Conservation (phyloP, 2,329 filamentous ascomycete species). For the Chrysoporthe puriensis region DNA sequence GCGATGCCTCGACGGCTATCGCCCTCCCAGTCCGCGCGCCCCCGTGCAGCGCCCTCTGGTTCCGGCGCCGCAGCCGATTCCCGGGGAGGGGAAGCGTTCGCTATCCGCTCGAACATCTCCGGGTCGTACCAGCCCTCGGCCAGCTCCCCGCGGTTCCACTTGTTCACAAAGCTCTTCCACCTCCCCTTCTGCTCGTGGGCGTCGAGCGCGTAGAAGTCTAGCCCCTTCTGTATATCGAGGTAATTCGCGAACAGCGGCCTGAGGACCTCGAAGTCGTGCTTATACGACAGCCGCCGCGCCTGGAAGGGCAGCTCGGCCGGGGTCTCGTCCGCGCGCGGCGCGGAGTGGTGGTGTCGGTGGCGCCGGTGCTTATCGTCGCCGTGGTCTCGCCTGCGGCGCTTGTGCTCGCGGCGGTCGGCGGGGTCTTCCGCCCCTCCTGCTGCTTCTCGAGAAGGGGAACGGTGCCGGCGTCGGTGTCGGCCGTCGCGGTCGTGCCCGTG, state of each 20-base stretch:
- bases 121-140: slow-evolving; percentile 94
- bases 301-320: slow-evolving; percentile 62
- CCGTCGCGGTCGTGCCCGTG: slow-evolving; percentile 5
- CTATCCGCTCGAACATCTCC: slow-evolving; percentile 55
- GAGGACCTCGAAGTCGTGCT: slow-evolving; percentile 68
- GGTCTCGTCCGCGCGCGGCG: not conserved
- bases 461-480: not conserved
- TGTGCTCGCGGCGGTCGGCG: not conserved
- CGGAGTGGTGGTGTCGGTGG: not conserved
- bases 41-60: slow-evolving; percentile 39
- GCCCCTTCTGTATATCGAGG: slow-evolving; percentile 83
- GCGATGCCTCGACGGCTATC: slow-evolving; percentile 12
- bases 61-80: slow-evolving; percentile 2
- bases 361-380: not conserved
- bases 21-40: slow-evolving; percentile 19
- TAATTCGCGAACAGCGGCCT: slow-evolving; percentile 80
- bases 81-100: slow-evolving; percentile 8
- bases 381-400: slow-evolving; percentile 13
- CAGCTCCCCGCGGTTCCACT: slow-evolving; percentile 90
- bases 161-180: slow-evolving; percentile 91
- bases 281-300: slow-evolving; percentile 64
- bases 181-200: slow-evolving; percentile 78
- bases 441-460: not conserved
- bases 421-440: not conserved
- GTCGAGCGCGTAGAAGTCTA: slow-evolving; percentile 68